These are phyloP conservation scores for Pythium guiyangense DNA, from an alignment of 352 stramenopile genomes.

Conservation along the genomic window DNA sequence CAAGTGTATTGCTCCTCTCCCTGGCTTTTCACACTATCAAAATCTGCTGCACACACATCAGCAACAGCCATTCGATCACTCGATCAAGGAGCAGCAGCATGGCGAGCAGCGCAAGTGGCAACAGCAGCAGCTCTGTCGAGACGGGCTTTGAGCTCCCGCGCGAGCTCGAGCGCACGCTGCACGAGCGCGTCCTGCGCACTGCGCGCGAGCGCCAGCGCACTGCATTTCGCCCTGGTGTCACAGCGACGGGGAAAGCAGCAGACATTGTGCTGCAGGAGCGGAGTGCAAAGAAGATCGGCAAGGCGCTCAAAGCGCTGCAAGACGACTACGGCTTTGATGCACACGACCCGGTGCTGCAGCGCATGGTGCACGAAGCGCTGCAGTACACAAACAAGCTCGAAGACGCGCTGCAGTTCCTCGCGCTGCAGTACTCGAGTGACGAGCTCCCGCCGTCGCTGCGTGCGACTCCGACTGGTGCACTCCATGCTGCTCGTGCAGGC, in stretches of 20 bases:
- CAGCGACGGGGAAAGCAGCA: conserved; percentile 15
- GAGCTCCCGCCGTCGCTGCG: conserved; percentile 42
- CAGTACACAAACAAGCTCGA: conserved; percentile 59
- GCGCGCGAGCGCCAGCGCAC: conserved; percentile 26
- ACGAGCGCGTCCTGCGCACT: conserved; percentile 28
- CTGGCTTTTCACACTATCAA: too few relatives aligned
- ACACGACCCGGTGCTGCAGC: neutral
- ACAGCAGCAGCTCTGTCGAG: neutral
- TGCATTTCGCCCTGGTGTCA: conserved; percentile 46
- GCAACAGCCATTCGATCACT: neutral
- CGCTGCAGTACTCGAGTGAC: conserved; percentile 51
- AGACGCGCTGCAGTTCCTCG: conserved; percentile 61
- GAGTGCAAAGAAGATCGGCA: conserved; percentile 46
- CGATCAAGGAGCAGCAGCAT: neutral
- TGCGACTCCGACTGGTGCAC: conserved; percentile 15
- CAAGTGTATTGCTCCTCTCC: neutral
- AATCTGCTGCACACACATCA: too few relatives aligned
- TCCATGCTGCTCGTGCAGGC: neutral
- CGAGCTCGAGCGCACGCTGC: conserved; percentile 45
- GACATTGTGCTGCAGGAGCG: conserved; percentile 39
- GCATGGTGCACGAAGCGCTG: conserved; percentile 34
- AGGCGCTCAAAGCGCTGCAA: conserved; percentile 33
- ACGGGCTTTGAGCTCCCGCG: conserved; percentile 44
- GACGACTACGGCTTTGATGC: conserved; percentile 44
- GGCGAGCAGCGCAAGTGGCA: too few relatives aligned